Percentiles rank a stretch among this genome's conserved stretches.
Conservation (phyloP, 345 rosid species). For the Trapa bicornis region DNA sequence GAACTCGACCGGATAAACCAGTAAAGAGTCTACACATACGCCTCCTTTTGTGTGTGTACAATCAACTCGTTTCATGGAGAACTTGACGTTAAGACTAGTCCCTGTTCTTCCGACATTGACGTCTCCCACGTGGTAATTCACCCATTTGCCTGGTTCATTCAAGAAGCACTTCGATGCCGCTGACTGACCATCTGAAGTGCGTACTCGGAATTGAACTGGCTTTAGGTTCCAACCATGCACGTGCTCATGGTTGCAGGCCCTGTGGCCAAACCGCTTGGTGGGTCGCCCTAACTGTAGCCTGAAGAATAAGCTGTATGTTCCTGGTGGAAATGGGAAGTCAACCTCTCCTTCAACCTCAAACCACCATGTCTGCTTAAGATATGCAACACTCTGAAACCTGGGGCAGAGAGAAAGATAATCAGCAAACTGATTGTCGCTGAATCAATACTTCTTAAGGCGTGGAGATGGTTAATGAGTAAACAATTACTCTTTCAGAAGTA, state of each 20-base stretch:
- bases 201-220: conserved; percentile 72
- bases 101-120: conserved; percentile 36
- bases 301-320: conserved; percentile 71
- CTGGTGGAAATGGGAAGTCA: conserved; percentile 80
- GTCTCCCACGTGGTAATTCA: conserved; percentile 64
- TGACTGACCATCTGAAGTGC: conserved; percentile 71
- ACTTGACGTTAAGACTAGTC: conserved; percentile 34
- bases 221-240: conserved; percentile 89
- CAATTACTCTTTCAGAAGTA: no score
- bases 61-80: conserved; percentile 87
- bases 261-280: conserved; percentile 53
- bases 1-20: conserved; percentile 51
- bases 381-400: conserved; percentile 68
- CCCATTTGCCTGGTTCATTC: conserved; percentile 62
- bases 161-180: conserved; percentile 57
- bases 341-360: conserved; percentile 75
- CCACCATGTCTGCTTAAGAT: conserved; percentile 97
- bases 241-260: conserved; percentile 50
- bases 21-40: conserved; percentile 63
- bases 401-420: conserved; percentile 9
- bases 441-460: no score
- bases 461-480: no score
- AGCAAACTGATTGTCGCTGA: no score
- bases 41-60: conserved; percentile 99
- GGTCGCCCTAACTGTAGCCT: conserved; percentile 71